Conservation (phyloP, 192 early-diverging fungal species). For the Coemansia erecta region DNA sequence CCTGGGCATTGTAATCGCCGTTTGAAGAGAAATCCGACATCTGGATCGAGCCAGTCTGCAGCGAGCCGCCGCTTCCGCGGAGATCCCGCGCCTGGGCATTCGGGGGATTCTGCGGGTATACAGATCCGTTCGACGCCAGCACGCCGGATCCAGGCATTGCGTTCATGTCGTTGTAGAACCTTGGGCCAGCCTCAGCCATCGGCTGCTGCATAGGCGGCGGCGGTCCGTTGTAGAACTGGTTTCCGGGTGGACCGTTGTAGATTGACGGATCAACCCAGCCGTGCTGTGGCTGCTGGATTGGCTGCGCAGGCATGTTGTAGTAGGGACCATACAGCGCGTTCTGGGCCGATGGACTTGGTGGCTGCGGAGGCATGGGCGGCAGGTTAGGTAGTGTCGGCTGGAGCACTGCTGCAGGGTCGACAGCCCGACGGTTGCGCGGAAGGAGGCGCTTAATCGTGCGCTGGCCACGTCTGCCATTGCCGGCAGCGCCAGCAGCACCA, state of each 20-base stretch:
- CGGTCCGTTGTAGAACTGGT: not conserved
- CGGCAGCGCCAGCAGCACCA: not conserved
- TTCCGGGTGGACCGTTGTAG: slow-evolving; percentile 22
- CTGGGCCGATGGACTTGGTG: not conserved
- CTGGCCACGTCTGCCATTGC: not conserved
- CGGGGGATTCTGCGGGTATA: not conserved
- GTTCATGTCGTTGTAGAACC: not conserved
- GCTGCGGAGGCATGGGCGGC: not conserved
- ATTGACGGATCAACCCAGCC: slow-evolving; percentile 23
- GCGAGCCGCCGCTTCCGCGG: not conserved
- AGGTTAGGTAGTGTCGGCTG: not conserved
- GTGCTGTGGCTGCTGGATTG: slow-evolving; percentile 1
- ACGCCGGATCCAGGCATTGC: not conserved
- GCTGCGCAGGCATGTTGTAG: not conserved
- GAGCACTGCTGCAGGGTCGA: not conserved
- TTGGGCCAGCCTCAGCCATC: not conserved
- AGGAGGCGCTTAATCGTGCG: not conserved
- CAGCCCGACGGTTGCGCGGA: not conserved
- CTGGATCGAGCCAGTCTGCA: not conserved
- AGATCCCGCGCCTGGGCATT: not conserved
- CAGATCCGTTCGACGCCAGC: not conserved
- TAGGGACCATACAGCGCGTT: not conserved
- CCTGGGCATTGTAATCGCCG: too few species aligned
- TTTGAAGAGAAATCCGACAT: too few species aligned
- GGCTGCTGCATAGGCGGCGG: not conserved